phyloP scores from a whole-genome alignment of 148 eudicot species.

The Vaccinium corymbosum region DNA sequence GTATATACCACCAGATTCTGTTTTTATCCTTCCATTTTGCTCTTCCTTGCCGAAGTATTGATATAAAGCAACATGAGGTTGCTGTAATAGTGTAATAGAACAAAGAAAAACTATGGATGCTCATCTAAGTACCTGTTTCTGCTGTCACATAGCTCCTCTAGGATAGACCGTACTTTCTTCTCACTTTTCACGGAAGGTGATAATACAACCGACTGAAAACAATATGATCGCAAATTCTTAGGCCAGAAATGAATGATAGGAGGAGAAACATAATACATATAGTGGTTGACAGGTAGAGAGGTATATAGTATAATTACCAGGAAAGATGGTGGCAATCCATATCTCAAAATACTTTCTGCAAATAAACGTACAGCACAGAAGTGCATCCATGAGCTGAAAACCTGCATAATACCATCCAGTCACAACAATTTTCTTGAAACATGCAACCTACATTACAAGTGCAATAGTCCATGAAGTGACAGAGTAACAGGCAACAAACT shows the following conservation, averaged over 20 bases:
- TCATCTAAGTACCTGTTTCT: slow-evolving; percentile 61
- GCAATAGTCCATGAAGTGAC: slow-evolving; percentile 5
- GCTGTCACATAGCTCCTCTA: slow-evolving; percentile 57
- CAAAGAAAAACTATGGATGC: background rate
- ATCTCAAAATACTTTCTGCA: slow-evolving; percentile 88
- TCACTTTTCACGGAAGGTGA: slow-evolving; percentile 80
- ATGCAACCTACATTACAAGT: background rate
- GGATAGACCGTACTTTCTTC: slow-evolving; percentile 91
- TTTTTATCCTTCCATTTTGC: background rate
- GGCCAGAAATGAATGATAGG: background rate
- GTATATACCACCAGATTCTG: background rate
- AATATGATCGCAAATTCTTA: background rate
- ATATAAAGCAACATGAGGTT: background rate
- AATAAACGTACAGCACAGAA: slow-evolving; percentile 84
- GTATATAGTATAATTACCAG: slow-evolving; percentile 42
- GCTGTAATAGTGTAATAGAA: background rate
- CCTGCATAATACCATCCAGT: slow-evolving; percentile 36
- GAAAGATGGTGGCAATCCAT: slow-evolving; percentile 91
- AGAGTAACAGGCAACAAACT: background rate
- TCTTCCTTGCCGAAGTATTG: background rate
- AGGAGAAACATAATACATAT: slow-evolving; percentile 11
- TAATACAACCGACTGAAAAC: slow-evolving; percentile 66
- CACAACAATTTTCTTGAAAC: slow-evolving; percentile 6
- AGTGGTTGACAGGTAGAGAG: background rate
- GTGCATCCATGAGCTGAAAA: slow-evolving; percentile 84